Base-by-base conservation (phyloP, 768 basidiomycete species). In the Leccinum incarnatum region DNA sequence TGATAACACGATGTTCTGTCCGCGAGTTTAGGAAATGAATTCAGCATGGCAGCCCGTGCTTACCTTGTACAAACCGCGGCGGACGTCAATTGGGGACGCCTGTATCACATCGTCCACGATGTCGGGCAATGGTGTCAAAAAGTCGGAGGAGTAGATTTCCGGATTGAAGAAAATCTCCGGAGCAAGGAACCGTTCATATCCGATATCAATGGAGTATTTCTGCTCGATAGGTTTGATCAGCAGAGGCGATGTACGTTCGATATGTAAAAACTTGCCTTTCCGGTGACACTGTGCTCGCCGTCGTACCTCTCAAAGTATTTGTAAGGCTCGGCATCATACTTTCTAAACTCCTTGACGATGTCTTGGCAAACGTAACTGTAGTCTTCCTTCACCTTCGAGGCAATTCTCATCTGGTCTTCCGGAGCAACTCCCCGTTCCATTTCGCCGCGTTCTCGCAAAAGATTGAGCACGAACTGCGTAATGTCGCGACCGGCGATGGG, bases 81-180 rank as follows among this genome's bases (percentile, higher is more conserved):
- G 86, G 51, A 97, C 95, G 72, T 99, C 96, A 59, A 98, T 99
- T 23, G 97, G 96, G 6, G 93, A 95, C 58, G 90, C 82, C 73
- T 95, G 93, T 62, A 99, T 98, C 55, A 97, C 95, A 57, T 87
- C 86, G 67, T 99, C 97, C 56, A 98, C 97, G 55, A 98, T 93
- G 61, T 96, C 86, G 0, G 97, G 94, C 4, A 99, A 83, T 9
- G 97, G 97, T 5, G 95, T 98, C 62, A 99, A 75, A 81, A 98
- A 98, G 74, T 98, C 96, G 42, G 93, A 95, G 0, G 95, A 97
- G 74, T 91, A 91, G 65, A 99, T 98, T 74, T 99, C 96, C 14
- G 97, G 97, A 77, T 98, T 98, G 83, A 98, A 98, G 79, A 98
- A 98, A 68, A 98, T 97, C 74, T 98, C 97, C 5, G 97, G 95